These are phyloP conservation scores for Pleurotus giganteus DNA, from an alignment of 768 basidiomycete genomes.

Conservation along the genomic window DNA sequence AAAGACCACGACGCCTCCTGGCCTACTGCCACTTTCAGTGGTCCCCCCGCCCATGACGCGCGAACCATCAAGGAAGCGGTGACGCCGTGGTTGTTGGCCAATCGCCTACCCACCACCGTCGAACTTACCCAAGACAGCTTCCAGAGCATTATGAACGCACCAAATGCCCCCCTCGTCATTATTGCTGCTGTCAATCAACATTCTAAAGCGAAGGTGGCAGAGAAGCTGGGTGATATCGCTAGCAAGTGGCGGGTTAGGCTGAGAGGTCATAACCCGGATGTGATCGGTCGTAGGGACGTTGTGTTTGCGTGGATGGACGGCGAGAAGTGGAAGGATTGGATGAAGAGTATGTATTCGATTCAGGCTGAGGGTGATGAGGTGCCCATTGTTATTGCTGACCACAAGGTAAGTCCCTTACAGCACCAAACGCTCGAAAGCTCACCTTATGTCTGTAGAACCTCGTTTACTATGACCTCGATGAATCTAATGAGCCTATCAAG, in stretches of 20 bases:
- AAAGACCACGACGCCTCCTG: constrained; percentile 53
- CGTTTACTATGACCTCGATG: constrained; percentile 75
- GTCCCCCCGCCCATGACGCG: constrained; percentile 19
- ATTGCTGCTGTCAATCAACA: constrained; percentile 52
- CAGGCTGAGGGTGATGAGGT: constrained; percentile 31
- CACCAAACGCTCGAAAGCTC: constrained; percentile 1
- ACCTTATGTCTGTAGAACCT: constrained; percentile 43
- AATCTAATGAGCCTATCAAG: constrained; percentile 48
- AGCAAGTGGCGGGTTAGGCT: constrained; percentile 57
- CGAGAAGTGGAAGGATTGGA: constrained; percentile 81
- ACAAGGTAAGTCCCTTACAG: constrained; percentile 51
- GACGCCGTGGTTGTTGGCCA: constrained; percentile 55
- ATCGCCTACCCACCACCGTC: constrained; percentile 70
- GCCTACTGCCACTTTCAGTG: constrained; percentile 46
- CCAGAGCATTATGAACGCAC: constrained; percentile 82
- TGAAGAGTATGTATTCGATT: constrained; percentile 90
- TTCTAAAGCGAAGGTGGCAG: constrained; percentile 38
- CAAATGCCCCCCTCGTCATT: constrained; percentile 73
- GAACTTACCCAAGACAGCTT: constrained; percentile 81
- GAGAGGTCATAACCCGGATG: constrained; percentile 35
- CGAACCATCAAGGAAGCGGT: constrained; percentile 29
- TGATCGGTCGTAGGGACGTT: constrained; percentile 47
- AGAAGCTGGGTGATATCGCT: constrained; percentile 50
- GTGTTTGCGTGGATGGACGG: constrained; percentile 91
- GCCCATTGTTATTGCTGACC: constrained; percentile 74